Percentiles rank a stretch among this genome's conserved stretches.
Conservation (phyloP, 108 stramenopile species). For the Fistulifera solaris region DNA sequence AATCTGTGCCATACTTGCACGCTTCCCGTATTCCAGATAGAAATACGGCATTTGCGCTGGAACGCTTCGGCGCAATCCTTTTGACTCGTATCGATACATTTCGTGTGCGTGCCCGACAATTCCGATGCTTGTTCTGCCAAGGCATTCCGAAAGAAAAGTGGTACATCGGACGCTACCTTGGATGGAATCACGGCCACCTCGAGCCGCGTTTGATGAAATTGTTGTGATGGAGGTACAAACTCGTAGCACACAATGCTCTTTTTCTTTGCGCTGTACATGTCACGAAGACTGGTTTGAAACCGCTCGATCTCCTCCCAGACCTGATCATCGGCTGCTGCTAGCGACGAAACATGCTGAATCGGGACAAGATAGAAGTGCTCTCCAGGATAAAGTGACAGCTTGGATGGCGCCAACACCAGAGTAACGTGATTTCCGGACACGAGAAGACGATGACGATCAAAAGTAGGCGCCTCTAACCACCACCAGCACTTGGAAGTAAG, state of each 20-base stretch:
- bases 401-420: slow-evolving; percentile 54
- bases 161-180: slow-evolving; percentile 42
- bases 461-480: slow-evolving; percentile 66
- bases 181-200: slow-evolving; percentile 57
- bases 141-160: slow-evolving; percentile 57
- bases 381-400: slow-evolving; percentile 29
- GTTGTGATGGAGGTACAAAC: slow-evolving; percentile 44
- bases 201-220: slow-evolving; percentile 58
- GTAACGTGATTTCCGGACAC: slow-evolving; percentile 57
- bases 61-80: slow-evolving; percentile 43
- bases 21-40: slow-evolving; percentile 52
- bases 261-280: slow-evolving; percentile 44
- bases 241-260: slow-evolving; percentile 48
- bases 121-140: slow-evolving; percentile 67
- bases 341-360: slow-evolving; percentile 44
- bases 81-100: slow-evolving; percentile 34
- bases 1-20: slow-evolving; percentile 51
- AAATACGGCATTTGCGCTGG: slow-evolving; percentile 75
- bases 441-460: slow-evolving; percentile 49
- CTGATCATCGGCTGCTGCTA: slow-evolving; percentile 45
- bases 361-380: slow-evolving; percentile 51
- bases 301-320: slow-evolving; percentile 57
- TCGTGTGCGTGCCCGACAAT: slow-evolving; percentile 64
- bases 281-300: slow-evolving; percentile 43
- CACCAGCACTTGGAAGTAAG: slow-evolving; percentile 41